Evolutionary conservation across 139 green algal genomes (phyloP), one percentile per base, ranked within the genome.

Genomic region (Mesostigma viride): DNA sequence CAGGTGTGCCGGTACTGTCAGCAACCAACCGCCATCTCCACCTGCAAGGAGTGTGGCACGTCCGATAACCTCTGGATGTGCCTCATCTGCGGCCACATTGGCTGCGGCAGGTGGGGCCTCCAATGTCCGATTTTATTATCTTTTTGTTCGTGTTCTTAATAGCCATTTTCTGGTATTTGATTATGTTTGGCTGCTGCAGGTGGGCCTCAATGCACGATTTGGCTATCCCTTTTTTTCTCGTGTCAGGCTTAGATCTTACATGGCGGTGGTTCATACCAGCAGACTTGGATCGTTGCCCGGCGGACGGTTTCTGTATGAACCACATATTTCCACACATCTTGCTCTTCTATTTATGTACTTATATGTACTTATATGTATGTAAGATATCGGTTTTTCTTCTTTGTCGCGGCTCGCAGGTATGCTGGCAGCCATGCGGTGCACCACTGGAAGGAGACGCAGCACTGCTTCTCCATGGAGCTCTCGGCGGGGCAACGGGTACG

Each of bases 1-100:
- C 68, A 70, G 64, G 72, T 80, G 51, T 83, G 77, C 58, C 53
- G 77, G 22, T 81, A 79, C 53, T 76, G 72, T 47, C 58, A 79
- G 31, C 20, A 76, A 57, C 57, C 65, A 58, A 27, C 35, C 22
- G 40, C 59, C 28, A n/a, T 67, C 28, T 67, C 72, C 31, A 44
- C 24, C 36, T 98, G 92, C 75, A 36, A 40, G 14, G 72, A 62
- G 14, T 98, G 92, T 72, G 82, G 67, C 45, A 84, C 78, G 3
- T 61, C 47, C 0, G 68, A 76, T 34, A 83, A 87, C 72, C 78
- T 98, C 45, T 99, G 93, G 93, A 96, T 97, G 46, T 99, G 93
- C 74, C 81, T 99, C 32, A 96, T 99, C 45, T 99, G 93, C 77
- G 93, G 92, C 22, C 83, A 95, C 73, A 82, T 97, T 14, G 92